Percentiles rank a stretch among this genome's conserved stretches.
Evolutionary conservation across 306 rosid species (phyloP).

Genomic region (Dalbergia cochinchinensis): DNA sequence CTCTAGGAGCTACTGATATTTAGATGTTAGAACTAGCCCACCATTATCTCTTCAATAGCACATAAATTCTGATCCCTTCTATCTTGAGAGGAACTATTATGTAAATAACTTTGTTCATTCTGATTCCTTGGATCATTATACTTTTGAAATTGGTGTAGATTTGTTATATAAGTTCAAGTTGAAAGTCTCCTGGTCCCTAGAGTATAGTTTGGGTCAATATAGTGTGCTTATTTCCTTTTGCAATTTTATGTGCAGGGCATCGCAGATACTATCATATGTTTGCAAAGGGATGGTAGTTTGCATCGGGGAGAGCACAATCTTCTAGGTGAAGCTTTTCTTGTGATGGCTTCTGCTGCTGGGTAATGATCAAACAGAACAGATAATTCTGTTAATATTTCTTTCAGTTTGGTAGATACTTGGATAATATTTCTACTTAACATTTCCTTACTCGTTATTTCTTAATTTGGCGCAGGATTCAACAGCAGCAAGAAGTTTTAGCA

Average conservation of each 20-base stretch:
- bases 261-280: slow-evolving; percentile 87
- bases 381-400: slow-evolving; percentile 18
- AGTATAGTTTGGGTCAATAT: slow-evolving; percentile 30
- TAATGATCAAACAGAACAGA: slow-evolving; percentile 51
- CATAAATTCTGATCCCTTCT: slow-evolving; percentile 24
- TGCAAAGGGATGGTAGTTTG: slow-evolving; percentile 89
- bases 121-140: slow-evolving; percentile 21
- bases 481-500: slow-evolving; percentile 95
- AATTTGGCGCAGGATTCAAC: slow-evolving; percentile 76
- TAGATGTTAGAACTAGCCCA: slow-evolving; percentile 12
- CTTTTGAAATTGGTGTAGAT: slow-evolving; percentile 31
- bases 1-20: neutral
- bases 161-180: slow-evolving; percentile 24
- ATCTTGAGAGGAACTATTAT: neutral
- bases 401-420: slow-evolving; percentile 23
- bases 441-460: slow-evolving; percentile 41
- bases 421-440: slow-evolving; percentile 26
- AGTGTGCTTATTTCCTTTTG: slow-evolving; percentile 44
- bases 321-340: slow-evolving; percentile 96
- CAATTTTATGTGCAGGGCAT: slow-evolving; percentile 70
- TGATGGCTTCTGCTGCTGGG: slow-evolving; percentile 99
- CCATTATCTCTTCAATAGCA: neutral
- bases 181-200: slow-evolving; percentile 9
- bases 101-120: slow-evolving; percentile 8
- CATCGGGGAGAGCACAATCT: slow-evolving; percentile 97